Evolutionary conservation across 2,329 filamentous ascomycete genomes (phyloP).

Genomic region (Colletotrichum siamense): DNA sequence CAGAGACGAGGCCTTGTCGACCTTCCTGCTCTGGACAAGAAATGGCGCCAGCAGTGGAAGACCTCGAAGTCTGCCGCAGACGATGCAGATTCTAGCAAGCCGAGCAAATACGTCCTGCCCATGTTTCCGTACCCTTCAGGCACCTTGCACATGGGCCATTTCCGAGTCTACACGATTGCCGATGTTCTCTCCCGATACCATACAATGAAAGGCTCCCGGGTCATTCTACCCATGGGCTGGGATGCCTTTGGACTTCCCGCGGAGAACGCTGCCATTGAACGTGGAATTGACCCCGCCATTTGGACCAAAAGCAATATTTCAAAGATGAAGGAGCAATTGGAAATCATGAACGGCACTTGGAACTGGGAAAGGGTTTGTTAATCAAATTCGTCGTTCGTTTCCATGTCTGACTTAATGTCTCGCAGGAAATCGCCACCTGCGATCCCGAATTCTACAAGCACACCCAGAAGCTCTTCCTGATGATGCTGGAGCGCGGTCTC

Average conservation of each 20-base stretch:
- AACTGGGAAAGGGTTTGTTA: conserved; percentile 79
- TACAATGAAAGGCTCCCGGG: conserved; percentile 74
- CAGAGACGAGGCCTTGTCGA: conserved; percentile 48
- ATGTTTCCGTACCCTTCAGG: conserved; percentile 97
- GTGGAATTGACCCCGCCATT: conserved; percentile 74
- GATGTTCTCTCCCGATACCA: conserved; percentile 83
- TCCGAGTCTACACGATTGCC: conserved; percentile 89
- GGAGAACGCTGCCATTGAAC: conserved; percentile 88
- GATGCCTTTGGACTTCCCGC: conserved; percentile 91
- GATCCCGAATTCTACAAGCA: conserved; percentile 88
- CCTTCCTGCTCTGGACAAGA: conserved; percentile 51
- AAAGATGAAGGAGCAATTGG: conserved; percentile 84
- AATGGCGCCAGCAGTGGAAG: conserved; percentile 58
- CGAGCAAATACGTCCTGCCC: conserved; percentile 72
- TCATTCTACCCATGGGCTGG: conserved; percentile 92
- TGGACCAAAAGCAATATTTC: conserved; percentile 86
- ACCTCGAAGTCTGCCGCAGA: conserved; percentile 21
- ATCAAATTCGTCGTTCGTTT: not conserved
- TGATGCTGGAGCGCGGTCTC: conserved; percentile 74
- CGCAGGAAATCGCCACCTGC: conserved; percentile 82
- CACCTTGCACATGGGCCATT: conserved; percentile 83
- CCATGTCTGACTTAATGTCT: conserved; percentile 3
- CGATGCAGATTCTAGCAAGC: conserved; percentile 22
- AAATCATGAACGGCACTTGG: conserved; percentile 80
- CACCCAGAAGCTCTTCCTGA: conserved; percentile 84